These are phyloP conservation scores for Lachnellula hyalina DNA, from an alignment of 2,329 filamentous ascomycete species.

Conservation along the genomic window DNA sequence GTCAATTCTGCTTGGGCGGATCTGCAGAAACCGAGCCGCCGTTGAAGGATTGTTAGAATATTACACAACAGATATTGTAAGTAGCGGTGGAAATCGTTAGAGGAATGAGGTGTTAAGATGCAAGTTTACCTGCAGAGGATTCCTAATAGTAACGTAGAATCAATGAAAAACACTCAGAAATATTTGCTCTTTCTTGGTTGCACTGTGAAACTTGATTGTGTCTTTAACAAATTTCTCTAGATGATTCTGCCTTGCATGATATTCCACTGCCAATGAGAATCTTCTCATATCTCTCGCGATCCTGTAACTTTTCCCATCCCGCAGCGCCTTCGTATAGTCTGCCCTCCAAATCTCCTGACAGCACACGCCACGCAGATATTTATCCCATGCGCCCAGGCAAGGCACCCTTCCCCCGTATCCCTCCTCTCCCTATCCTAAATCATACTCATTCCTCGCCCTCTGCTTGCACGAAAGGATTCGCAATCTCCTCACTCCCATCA, in stretches of 20 bases:
- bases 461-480: constrained; percentile 80
- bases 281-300: too few relatives aligned
- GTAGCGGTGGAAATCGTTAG: neutral
- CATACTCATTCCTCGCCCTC: constrained; percentile 46
- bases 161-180: constrained; percentile 11
- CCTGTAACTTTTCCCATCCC: too few relatives aligned
- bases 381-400: too few relatives aligned
- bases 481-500: constrained; percentile 92
- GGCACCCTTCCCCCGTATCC: too few relatives aligned
- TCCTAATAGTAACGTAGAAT: neutral
- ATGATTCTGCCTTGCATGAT: neutral
- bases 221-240: neutral
- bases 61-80: neutral
- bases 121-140: neutral
- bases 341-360: too few relatives aligned
- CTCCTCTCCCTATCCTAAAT: neutral
- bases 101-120: neutral
- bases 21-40: constrained; percentile 32
- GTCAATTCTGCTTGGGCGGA: constrained; percentile 53
- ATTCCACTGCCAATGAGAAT: too few relatives aligned
- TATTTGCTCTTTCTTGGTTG: neutral
- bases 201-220: neutral
- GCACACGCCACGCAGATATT: too few relatives aligned
- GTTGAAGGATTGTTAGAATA: neutral
- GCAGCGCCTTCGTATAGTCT: too few relatives aligned